A percentile compares a stretch with the other conserved stretches of the same genome.
phyloP scores from a whole-genome alignment of 371 early-diverging fungal species.

The Mucor ambiguus region DNA sequence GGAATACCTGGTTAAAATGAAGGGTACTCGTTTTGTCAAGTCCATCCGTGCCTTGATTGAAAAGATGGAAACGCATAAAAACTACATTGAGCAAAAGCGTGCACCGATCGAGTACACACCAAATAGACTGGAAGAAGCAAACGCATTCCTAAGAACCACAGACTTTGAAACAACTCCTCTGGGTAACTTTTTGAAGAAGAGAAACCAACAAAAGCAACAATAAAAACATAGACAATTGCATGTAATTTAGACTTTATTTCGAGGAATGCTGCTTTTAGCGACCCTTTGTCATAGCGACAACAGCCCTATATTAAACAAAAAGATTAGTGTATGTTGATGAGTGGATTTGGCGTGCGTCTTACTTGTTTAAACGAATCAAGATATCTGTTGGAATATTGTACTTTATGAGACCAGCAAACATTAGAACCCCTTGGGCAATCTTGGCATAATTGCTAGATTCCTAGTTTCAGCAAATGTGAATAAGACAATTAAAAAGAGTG shows the following conservation, averaged over 20 bases:
- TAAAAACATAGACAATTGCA: neutral
- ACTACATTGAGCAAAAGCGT: slow-evolving; percentile 77
- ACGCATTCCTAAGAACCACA: slow-evolving; percentile 57
- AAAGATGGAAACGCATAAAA: slow-evolving; percentile 80
- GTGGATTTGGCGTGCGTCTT: neutral
- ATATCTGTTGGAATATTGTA: slow-evolving; percentile 84
- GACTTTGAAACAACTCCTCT: slow-evolving; percentile 62
- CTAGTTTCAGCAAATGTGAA: neutral
- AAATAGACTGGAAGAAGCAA: slow-evolving; percentile 65
- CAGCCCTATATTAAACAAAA: neutral
- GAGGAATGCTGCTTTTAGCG: too few species aligned
- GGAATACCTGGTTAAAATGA: slow-evolving; percentile 51
- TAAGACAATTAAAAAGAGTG: neutral
- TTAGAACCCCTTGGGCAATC: slow-evolving; percentile 67
- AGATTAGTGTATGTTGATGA: neutral
- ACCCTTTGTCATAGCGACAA: neutral
- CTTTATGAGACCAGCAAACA: slow-evolving; percentile 83
- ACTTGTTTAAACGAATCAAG: slow-evolving; percentile 74
- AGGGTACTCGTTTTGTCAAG: slow-evolving; percentile 71
- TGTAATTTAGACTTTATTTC: neutral
- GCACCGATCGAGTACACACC: slow-evolving; percentile 78
- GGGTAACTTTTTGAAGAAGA: slow-evolving; percentile 57
- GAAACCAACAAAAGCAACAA: slow-evolving; percentile 23
- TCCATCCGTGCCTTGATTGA: slow-evolving; percentile 79
- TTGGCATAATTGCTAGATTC: slow-evolving; percentile 26